These are phyloP conservation scores for Cicer bijugum DNA, from an alignment of 306 rosid species.

Conservation along the genomic window DNA sequence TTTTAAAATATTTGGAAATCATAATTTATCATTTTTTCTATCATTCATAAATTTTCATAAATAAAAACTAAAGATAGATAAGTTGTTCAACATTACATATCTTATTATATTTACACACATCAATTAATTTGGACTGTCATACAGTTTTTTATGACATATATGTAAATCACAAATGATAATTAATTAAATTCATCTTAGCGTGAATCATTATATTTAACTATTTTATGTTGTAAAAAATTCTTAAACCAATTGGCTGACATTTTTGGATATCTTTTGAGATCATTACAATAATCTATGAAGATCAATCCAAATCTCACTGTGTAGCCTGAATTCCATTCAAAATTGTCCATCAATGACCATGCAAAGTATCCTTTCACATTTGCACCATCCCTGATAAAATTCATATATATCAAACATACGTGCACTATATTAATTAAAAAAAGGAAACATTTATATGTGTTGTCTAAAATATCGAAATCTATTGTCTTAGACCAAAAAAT, in stretches of 20 bases:
- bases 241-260: conserved; percentile 44
- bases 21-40: no score
- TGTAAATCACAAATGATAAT: neutral
- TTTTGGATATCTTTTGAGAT: conserved; percentile 56
- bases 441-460: no score
- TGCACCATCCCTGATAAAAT: conserved; percentile 49
- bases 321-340: conserved; percentile 61
- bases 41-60: no score
- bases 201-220: conserved; percentile 6
- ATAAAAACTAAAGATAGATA: no score
- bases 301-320: conserved; percentile 54
- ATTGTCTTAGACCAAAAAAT: no score
- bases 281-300: conserved; percentile 55
- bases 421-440: neutral
- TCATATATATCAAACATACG: neutral
- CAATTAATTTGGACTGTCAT: no score
- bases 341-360: conserved; percentile 68
- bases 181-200: neutral
- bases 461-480: no score
- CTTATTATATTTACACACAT: no score
- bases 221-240: conserved; percentile 27
- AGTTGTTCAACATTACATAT: no score
- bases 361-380: conserved; percentile 72
- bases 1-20: no score
- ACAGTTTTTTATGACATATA: no score